These are phyloP conservation scores for Hymenoscyphus albidus DNA, from an alignment of 2,329 filamentous ascomycete species.

Conservation along the genomic window DNA sequence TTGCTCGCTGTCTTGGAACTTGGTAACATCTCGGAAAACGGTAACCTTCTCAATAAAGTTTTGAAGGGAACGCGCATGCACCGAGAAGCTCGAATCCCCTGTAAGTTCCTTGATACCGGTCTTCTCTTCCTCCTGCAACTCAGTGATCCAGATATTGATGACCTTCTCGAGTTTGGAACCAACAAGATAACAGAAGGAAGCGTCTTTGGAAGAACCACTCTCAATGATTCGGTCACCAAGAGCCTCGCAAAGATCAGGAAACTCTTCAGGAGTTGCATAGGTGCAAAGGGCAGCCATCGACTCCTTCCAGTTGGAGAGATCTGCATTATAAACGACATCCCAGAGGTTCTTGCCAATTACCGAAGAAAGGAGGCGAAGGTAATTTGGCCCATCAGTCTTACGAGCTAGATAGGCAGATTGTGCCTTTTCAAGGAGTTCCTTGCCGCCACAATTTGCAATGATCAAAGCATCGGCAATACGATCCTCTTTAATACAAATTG, in stretches of 20 bases:
- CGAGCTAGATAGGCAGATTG: constrained; percentile 86
- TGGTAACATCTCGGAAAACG: constrained; percentile 89
- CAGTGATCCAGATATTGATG: constrained; percentile 86
- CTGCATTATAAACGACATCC: constrained; percentile 96
- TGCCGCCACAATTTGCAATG: constrained; percentile 93
- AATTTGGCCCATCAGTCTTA: constrained; percentile 80
- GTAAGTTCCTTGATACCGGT: constrained; percentile 64
- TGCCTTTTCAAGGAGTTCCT: constrained; percentile 89
- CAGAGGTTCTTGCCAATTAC: constrained; percentile 95
- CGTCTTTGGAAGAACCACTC: constrained; percentile 74
- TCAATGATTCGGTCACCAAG: constrained; percentile 89
- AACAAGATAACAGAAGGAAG: constrained; percentile 92
- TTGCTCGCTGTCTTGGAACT: constrained; percentile 79
- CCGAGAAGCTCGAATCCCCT: constrained; percentile 80
- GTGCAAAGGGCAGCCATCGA: constrained; percentile 95
- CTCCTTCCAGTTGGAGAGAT: constrained; percentile 92
- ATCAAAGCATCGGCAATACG: constrained; percentile 95
- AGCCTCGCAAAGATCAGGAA: constrained; percentile 90
- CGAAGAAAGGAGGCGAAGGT: constrained; percentile 82
- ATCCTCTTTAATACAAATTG: constrained; percentile 83
- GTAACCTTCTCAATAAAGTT: constrained; percentile 98
- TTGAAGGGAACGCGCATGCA: constrained; percentile 84
- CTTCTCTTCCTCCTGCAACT: constrained; percentile 80
- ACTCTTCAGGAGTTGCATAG: constrained; percentile 86
- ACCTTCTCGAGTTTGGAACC: constrained; percentile 98